Evolutionary conservation across 1,284 basidiomycete species (phyloP).

Genomic region (Austroboletus niveus): DNA sequence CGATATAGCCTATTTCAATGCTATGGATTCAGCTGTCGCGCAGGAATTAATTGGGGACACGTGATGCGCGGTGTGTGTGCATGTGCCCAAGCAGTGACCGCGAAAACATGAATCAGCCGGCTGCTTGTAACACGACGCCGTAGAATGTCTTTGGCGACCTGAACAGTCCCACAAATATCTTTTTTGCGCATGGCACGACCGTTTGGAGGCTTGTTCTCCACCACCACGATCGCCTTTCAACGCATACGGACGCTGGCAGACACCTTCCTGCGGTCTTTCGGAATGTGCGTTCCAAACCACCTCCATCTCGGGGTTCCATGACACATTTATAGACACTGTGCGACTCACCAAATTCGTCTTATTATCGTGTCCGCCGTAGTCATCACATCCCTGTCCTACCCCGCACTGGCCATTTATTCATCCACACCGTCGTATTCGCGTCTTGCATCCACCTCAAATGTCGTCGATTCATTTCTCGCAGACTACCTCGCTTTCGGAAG

Average conservation of each 20-base stretch:
- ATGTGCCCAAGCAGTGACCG: not conserved
- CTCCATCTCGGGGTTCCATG: conserved; percentile 7
- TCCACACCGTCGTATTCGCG: conserved; percentile 65
- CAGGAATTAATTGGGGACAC: conserved; percentile 6
- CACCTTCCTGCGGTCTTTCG: conserved; percentile 65
- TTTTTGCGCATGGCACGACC: conserved; percentile 26
- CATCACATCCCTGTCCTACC: conserved; percentile 94
- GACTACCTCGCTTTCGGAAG: conserved; percentile 50
- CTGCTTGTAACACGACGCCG: no score
- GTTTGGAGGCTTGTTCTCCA: conserved; percentile 16
- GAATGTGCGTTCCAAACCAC: conserved; percentile 55
- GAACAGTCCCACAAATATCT: conserved; percentile 8
- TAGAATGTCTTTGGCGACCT: conserved; percentile 18
- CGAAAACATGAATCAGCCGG: no score
- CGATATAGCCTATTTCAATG: conserved; percentile 11
- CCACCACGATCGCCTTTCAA: conserved; percentile 24
- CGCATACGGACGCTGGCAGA: conserved; percentile 45
- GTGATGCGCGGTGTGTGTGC: conserved; percentile 11
- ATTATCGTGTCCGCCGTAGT: conserved; percentile 92
- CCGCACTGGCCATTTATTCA: conserved; percentile 83
- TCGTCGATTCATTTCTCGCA: conserved; percentile 61
- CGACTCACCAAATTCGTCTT: conserved; percentile 89
- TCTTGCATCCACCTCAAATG: conserved; percentile 51
- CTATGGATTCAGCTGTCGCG: no score
- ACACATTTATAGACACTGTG: conserved; percentile 62